Base-by-base conservation (phyloP, 495 filamentous ascomycete species). In the Neurospora tetrasperma region DNA sequence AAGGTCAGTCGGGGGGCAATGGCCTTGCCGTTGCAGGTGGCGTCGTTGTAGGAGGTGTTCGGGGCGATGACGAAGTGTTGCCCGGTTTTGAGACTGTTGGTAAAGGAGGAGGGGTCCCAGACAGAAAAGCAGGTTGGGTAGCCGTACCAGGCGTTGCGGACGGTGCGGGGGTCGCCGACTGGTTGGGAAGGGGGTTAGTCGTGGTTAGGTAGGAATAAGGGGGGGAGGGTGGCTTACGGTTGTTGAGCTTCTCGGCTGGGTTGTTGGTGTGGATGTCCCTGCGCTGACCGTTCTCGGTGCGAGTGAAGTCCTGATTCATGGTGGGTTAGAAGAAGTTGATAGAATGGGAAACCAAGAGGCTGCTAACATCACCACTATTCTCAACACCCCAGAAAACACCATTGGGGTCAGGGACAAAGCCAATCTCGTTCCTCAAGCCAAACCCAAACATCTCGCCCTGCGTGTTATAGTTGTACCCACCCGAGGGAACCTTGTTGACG, bases 211-310 rank as follows among this genome's bases (percentile, higher is more conserved):
- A n/a, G n/a, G n/a, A n/a, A n/a, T n/a, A n/a, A n/a, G n/a, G n/a
- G n/a, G n/a, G 48, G 43, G 31, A 16, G 9, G 79, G n/a, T n/a
- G n/a, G 85, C 38, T 88, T 86, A 73, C 87, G 88, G 79, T 85
- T 91, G 78, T 93, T 93, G 72, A 93, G 81, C 80, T 93, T 89
- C 78, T 92, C 90, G 5, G 87, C 91, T 2, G 90, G 90, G 77
- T 92, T 93, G 73, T 91, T 83, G 48, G 84, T 78, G 78, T 91
- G 89, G 71, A 91, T 87, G 72, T 91, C 88, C 9, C 43, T 82
- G 43, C 35, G 84, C 81, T 74, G 85, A 76, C 70, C 88, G 80
- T 74, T 79, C 73, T 74, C 76, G 18, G 78, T 79, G 71, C 81
- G 79, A 38, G 74, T 70, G 42, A 83, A 81, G 74, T 82, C 80